Conservation (phyloP, 345 rosid species). For the Eucalyptus fibrosa region DNA sequence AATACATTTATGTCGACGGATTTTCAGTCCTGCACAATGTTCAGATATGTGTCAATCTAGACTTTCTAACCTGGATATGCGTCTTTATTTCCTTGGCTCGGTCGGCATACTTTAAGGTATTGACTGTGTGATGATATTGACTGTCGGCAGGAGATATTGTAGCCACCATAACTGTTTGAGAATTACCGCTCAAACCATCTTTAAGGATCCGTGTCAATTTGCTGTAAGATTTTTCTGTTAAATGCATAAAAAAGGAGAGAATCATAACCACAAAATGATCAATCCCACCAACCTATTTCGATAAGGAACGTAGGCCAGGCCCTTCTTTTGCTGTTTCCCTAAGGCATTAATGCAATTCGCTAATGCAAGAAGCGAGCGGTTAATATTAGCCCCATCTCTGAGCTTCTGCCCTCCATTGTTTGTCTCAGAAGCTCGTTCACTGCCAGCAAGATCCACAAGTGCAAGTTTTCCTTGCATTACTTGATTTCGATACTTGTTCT, state of each 20-base stretch:
- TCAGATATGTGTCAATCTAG: neutral
- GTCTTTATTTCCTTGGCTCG: slow-evolving; percentile 95
- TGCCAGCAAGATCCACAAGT: slow-evolving; percentile 98
- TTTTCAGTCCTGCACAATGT: neutral
- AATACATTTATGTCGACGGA: neutral
- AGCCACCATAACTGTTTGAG: slow-evolving; percentile 96
- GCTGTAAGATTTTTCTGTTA: slow-evolving; percentile 15
- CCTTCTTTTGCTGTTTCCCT: slow-evolving; percentile 93
- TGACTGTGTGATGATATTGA: slow-evolving; percentile 75
- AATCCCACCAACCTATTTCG: slow-evolving; percentile 56
- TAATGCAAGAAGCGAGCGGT: slow-evolving; percentile 85
- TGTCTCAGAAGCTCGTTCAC: slow-evolving; percentile 95
- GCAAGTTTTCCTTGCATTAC: slow-evolving; percentile 85
- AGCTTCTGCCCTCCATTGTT: slow-evolving; percentile 86
- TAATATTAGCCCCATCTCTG: slow-evolving; percentile 93
- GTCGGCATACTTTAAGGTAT: slow-evolving; percentile 96
- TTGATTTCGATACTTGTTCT: slow-evolving; percentile 59
- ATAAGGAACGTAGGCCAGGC: slow-evolving; percentile 96
- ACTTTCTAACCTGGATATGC: slow-evolving; percentile 55
- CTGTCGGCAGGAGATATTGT: slow-evolving; percentile 48
- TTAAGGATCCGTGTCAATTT: slow-evolving; percentile 91
- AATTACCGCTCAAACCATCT: slow-evolving; percentile 98
- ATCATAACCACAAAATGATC: neutral
- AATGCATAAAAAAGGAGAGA: neutral
- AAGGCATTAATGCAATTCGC: slow-evolving; percentile 95